Base-by-base conservation (phyloP, 345 rosid genomes). In the Streptanthus diversifolius region DNA sequence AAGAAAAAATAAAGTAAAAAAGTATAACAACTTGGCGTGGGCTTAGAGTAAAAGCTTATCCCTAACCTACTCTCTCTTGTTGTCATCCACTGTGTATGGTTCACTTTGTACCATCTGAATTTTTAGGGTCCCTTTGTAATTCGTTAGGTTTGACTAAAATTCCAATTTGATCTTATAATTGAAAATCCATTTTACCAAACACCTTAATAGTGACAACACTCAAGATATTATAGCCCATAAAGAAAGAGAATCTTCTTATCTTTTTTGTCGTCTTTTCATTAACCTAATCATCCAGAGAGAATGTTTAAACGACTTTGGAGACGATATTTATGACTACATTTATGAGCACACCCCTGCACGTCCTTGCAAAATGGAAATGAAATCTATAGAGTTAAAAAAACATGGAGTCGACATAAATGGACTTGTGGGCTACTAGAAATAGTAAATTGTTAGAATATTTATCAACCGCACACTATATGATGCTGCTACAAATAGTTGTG, bases 181-280 rank as follows among this genome's bases (percentile, higher is more conserved):
- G 78, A 74, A 67, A 74, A 67, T 68, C 62, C 73, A 74, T 74
- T 74, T 67, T 67, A 74, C 78, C 78, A 51, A 74, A 74, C 62
- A 25, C 30, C n/a, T 48, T 51, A 74, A 74, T 66, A 36, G 68
- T 66, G 78, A 74, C 78, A 74, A 58, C 77, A 54, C 71, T 73
- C 57, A 44, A 44, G 64, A 32, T 64, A 44, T 22, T 41, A 64
- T 15, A 72, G 48, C 54, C 72, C 78, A 74, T 66, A 37, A 66
- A 8, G 45, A 49, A 66, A 74, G 67, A 51, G 67, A 74, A 74
- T 74, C 67, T 37, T 73, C 77, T 67, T 74, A 74, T 74, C 67
- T 66, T 59, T 59, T 67, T 21, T 59, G 72, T 67, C 73, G 68
- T 59, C 44, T 30, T 59, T 73, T 74, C 35, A 73, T 73, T 74